Conservation (phyloP, 495 filamentous ascomycete genomes). For the Amniculicola lignicola region DNA sequence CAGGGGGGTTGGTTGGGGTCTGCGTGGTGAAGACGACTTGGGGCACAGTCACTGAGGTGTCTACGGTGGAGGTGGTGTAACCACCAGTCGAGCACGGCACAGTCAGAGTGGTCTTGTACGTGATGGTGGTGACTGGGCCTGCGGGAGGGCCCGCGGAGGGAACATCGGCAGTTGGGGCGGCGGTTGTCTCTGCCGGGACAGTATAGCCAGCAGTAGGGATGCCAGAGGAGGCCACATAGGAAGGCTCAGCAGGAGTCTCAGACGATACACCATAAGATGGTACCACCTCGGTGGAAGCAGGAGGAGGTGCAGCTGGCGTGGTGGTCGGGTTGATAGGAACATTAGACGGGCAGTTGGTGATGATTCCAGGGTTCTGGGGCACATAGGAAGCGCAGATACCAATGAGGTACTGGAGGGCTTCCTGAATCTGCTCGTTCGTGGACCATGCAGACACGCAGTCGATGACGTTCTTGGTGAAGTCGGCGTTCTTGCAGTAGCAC, state of each 20-base stretch:
- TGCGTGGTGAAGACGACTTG: conserved; percentile 67
- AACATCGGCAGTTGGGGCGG: conserved; percentile 39
- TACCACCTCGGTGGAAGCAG: conserved; percentile 13
- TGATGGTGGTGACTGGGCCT: conserved; percentile 56
- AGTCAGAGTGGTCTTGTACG: conserved; percentile 46
- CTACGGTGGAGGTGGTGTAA: conserved; percentile 50
- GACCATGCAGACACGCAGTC: conserved; percentile 78
- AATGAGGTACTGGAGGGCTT: conserved; percentile 78
- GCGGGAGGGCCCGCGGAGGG: conserved; percentile 20
- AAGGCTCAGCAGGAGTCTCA: neutral
- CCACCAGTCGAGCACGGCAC: conserved; percentile 48
- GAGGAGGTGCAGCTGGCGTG: conserved; percentile 18
- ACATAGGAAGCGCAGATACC: conserved; percentile 83
- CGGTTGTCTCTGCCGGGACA: conserved; percentile 30
- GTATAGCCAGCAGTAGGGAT: neutral
- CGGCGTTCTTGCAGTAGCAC: conserved; percentile 82
- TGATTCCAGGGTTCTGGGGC: conserved; percentile 75
- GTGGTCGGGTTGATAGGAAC: conserved; percentile 56
- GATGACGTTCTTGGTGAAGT: conserved; percentile 77
- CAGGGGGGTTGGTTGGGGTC: conserved; percentile 36
- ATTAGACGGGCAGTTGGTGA: conserved; percentile 64
- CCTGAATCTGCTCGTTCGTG: conserved; percentile 60
- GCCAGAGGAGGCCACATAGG: neutral
- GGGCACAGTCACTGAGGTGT: conserved; percentile 67
- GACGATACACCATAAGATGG: conserved; percentile 1